Conservation (phyloP, 495 filamentous ascomycete genomes). For the Articulospora tetracladia region DNA sequence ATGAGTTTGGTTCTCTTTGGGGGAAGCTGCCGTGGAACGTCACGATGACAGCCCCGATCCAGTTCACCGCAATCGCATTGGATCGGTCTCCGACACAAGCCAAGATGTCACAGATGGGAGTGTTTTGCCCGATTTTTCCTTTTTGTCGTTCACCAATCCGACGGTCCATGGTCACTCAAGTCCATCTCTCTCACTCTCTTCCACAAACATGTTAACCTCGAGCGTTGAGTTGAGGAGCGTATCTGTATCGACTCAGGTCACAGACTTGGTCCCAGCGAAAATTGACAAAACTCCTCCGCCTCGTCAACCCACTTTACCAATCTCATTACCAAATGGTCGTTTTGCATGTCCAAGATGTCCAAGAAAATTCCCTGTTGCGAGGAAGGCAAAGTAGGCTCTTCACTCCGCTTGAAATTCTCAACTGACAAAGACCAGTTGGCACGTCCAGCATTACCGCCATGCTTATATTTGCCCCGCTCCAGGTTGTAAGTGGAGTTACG, state of each 20-base stretch:
- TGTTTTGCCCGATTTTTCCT: not conserved
- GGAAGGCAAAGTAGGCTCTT: slow-evolving; percentile 1
- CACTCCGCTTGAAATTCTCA: not conserved
- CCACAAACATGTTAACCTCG: not conserved
- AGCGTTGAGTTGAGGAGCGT: not conserved
- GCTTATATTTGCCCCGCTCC: not conserved
- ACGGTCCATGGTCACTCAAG: not conserved
- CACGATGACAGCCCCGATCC: slow-evolving; percentile 11
- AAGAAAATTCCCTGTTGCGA: not conserved
- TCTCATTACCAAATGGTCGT: not conserved
- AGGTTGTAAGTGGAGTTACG: slow-evolving; percentile 1
- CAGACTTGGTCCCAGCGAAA: not conserved
- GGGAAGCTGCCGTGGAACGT: slow-evolving; percentile 15
- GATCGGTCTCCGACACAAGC: slow-evolving; percentile 14
- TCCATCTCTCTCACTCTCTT: not conserved
- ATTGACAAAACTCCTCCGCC: not conserved
- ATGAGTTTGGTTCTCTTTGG: not conserved
- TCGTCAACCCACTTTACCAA: not conserved
- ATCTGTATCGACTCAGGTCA: not conserved
- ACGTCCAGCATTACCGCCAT: not conserved
- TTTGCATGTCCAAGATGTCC: slow-evolving; percentile 9
- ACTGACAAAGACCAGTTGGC: not conserved
- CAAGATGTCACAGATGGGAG: slow-evolving; percentile 10
- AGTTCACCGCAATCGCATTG: slow-evolving; percentile 3
- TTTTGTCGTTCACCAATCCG: not conserved